phyloP scores from a whole-genome alignment of 768 basidiomycete species.

The Porpolomopsis calyptriformis region DNA sequence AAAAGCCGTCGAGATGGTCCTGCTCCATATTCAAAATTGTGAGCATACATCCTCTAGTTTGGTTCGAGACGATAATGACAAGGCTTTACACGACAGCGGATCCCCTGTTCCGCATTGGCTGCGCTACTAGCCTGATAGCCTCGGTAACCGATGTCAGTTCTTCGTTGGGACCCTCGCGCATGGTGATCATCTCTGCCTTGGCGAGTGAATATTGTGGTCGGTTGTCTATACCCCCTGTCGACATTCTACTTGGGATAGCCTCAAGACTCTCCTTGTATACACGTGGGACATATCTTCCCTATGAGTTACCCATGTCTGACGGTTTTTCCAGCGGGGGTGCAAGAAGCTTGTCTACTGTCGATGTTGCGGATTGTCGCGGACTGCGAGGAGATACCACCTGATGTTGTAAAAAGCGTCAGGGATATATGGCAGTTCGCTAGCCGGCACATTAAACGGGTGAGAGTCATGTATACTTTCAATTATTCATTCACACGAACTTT shows the following conservation, averaged over 20 bases:
- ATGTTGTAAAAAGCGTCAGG: constrained; percentile 33
- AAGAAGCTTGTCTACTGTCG: constrained; percentile 61
- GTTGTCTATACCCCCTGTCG: constrained; percentile 38
- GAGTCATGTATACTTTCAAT: constrained; percentile 9
- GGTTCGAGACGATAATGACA: constrained; percentile 1
- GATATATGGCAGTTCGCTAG: constrained; percentile 34
- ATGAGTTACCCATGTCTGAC: constrained; percentile 5
- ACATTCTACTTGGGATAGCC: constrained; percentile 38
- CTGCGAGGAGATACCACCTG: constrained; percentile 42
- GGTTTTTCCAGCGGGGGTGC: constrained; percentile 46
- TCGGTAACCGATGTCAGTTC: constrained; percentile 29
- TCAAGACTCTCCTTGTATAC: constrained; percentile 29
- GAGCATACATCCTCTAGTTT: constrained; percentile 9
- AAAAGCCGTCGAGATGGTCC: constrained; percentile 42
- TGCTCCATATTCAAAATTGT: constrained; percentile 45
- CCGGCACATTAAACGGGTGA: constrained; percentile 49
- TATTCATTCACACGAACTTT: constrained; percentile 6
- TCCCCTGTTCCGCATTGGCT: constrained; percentile 30
- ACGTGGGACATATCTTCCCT: constrained; percentile 25
- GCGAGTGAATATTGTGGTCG: constrained; percentile 50
- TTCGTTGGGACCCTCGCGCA: constrained; percentile 42
- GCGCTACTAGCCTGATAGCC: constrained; percentile 35
- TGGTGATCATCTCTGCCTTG: constrained; percentile 60
- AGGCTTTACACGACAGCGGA: constrained; percentile 23
- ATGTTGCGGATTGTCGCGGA: constrained; percentile 60